These are phyloP conservation scores for Kickxella alabastrina DNA, from an alignment of 192 early-diverging fungal species.

Conservation along the genomic window DNA sequence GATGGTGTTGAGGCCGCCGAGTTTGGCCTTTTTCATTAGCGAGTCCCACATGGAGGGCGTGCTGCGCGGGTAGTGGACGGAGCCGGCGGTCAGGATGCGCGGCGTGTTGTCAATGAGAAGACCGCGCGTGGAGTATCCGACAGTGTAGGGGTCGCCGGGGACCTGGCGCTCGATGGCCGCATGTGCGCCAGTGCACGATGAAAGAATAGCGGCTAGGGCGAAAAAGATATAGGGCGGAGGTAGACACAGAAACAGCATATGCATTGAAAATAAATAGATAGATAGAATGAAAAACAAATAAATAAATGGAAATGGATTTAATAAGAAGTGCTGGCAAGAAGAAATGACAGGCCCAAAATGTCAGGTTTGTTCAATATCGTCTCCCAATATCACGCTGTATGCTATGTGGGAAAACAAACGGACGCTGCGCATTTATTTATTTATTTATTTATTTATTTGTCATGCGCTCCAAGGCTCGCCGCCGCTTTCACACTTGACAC, in stretches of 20 bases:
- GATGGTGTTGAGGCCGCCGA: slow-evolving; percentile 56
- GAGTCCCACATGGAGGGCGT: slow-evolving; percentile 56
- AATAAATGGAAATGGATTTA: neutral
- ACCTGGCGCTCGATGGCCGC: slow-evolving; percentile 6
- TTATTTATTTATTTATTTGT: no score
- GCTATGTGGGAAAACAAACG: no score
- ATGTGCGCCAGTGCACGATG: neutral
- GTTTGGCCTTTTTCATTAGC: slow-evolving; percentile 52
- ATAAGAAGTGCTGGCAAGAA: no score
- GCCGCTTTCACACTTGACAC: no score
- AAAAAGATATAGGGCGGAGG: neutral
- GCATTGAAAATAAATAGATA: slow-evolving; percentile 4
- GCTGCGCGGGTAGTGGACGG: slow-evolving; percentile 62
- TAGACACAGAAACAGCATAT: neutral
- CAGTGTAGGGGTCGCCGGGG: slow-evolving; percentile 29
- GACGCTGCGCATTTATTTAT: no score
- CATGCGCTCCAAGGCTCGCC: no score
- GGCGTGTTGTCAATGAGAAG: slow-evolving; percentile 38
- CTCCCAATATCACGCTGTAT: no score
- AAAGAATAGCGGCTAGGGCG: neutral
- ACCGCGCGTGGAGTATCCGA: slow-evolving; percentile 32
- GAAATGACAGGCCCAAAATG: no score
- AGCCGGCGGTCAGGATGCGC: slow-evolving; percentile 43
- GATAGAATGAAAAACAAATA: neutral
- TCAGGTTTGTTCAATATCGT: no score